phyloP scores from a whole-genome alignment of 805 yeast species.

The Candida ipomoeae region DNA sequence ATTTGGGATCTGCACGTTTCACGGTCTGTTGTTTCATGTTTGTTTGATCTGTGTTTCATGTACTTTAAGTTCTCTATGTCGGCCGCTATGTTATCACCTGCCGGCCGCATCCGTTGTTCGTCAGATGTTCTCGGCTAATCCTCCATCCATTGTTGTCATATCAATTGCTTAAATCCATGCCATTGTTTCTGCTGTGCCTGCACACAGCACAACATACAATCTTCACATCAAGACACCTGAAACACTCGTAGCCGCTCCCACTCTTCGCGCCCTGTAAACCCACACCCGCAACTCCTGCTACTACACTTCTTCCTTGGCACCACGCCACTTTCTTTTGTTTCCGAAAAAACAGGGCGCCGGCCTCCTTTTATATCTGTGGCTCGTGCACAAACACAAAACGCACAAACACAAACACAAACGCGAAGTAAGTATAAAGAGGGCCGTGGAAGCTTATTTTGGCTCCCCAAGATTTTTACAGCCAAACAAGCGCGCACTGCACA shows the following conservation, averaged over 20 bases:
- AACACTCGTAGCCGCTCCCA: background rate
- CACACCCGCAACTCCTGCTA: background rate
- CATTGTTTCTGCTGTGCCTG: background rate
- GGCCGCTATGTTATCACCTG: no score
- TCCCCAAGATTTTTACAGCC: background rate
- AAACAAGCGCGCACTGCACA: background rate
- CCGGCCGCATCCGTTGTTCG: no score
- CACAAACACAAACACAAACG: background rate
- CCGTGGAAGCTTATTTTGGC: background rate
- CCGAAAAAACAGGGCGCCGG: background rate
- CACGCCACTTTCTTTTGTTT: background rate
- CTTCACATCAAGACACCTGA: background rate
- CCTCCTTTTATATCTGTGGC: background rate
- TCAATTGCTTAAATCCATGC: background rate
- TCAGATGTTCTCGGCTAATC: background rate
- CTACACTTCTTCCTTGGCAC: background rate
- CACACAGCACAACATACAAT: background rate
- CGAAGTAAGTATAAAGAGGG: background rate
- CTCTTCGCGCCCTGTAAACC: background rate
- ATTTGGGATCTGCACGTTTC: no score
- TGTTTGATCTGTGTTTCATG: no score
- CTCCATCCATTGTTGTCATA: background rate
- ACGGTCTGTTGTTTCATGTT: no score
- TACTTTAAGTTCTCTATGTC: no score
- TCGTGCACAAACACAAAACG: background rate